Evolutionary conservation across 176 grass and related monocot species (phyloP).

Genomic region (Oryza meyeriana): DNA sequence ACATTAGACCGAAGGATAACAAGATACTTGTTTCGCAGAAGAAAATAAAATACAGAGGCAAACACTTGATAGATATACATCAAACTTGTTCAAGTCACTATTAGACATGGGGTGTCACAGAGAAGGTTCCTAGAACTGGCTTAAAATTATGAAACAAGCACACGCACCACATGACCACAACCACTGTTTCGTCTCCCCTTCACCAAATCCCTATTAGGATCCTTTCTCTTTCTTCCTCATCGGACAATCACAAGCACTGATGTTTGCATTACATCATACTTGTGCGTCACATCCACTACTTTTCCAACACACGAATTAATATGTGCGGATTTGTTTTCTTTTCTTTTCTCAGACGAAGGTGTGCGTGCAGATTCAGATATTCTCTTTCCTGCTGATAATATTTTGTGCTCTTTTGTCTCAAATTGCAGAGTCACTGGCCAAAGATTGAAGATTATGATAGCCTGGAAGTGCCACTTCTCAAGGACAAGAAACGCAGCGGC

Average conservation of each 20-base stretch:
- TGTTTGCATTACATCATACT: neutral
- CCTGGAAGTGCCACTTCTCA: slow-evolving; percentile 35
- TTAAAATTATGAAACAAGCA: neutral
- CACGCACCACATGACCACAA: neutral
- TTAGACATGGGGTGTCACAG: neutral
- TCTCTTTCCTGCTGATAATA: slow-evolving; percentile 3
- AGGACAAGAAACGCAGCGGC: slow-evolving; percentile 19
- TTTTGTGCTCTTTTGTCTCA: neutral
- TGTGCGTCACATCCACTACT: neutral
- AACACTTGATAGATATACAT: neutral
- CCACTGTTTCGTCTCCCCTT: neutral
- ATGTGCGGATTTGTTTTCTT: neutral
- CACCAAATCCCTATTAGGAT: neutral
- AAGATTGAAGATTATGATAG: slow-evolving; percentile 10
- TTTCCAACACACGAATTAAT: neutral
- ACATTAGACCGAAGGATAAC: neutral
- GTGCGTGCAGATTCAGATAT: too few relatives aligned
- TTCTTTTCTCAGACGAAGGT: too few relatives aligned
- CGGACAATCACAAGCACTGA: neutral
- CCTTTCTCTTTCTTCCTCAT: neutral
- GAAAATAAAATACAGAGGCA: neutral
- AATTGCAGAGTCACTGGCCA: slow-evolving; percentile 17
- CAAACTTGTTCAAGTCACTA: neutral
- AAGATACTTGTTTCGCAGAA: neutral
- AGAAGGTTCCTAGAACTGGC: slow-evolving; percentile 11